Conservation (phyloP, 2,329 filamentous ascomycete species). For the Didymella exigua region DNA sequence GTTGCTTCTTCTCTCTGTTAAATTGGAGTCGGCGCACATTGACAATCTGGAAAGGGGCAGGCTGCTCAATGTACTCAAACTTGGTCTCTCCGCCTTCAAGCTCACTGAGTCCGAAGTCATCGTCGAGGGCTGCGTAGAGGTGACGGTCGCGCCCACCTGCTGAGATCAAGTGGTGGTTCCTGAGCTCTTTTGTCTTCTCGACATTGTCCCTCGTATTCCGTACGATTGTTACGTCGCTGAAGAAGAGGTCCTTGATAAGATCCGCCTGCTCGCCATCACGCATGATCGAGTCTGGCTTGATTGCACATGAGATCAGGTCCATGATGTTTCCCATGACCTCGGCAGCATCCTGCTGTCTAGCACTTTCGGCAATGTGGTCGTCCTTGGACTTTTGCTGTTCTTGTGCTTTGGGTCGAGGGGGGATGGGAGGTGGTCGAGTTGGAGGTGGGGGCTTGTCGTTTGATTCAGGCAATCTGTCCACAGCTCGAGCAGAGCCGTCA, state of each 20-base stretch:
- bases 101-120: slow-evolving; percentile 80
- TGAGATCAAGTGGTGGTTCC: slow-evolving; percentile 68
- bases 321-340: slow-evolving; percentile 94
- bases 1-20: slow-evolving; percentile 58
- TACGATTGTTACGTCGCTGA: slow-evolving; percentile 55
- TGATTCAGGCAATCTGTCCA: slow-evolving; percentile 12
- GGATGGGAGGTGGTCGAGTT: slow-evolving; percentile 63
- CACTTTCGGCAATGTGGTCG: slow-evolving; percentile 62
- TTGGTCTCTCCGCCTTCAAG: slow-evolving; percentile 54
- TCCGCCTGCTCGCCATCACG: slow-evolving; percentile 79
- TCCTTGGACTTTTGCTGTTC: slow-evolving; percentile 36
- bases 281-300: slow-evolving; percentile 71
- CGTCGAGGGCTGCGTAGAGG: slow-evolving; percentile 84
- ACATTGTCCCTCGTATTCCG: slow-evolving; percentile 47
- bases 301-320: slow-evolving; percentile 87
- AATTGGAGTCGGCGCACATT: slow-evolving; percentile 84
- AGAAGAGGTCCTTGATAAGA: slow-evolving; percentile 64
- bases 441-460: slow-evolving; percentile 47
- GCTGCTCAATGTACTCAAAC: slow-evolving; percentile 55
- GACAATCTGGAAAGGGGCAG: slow-evolving; percentile 86
- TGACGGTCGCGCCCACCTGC: slow-evolving; percentile 64
- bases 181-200: slow-evolving; percentile 60
- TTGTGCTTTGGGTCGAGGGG: slow-evolving; percentile 55
- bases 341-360: slow-evolving; percentile 87
- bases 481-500: slow-evolving; percentile 31